Conservation (phyloP, 768 basidiomycete genomes). For the Suillus alpinus region DNA sequence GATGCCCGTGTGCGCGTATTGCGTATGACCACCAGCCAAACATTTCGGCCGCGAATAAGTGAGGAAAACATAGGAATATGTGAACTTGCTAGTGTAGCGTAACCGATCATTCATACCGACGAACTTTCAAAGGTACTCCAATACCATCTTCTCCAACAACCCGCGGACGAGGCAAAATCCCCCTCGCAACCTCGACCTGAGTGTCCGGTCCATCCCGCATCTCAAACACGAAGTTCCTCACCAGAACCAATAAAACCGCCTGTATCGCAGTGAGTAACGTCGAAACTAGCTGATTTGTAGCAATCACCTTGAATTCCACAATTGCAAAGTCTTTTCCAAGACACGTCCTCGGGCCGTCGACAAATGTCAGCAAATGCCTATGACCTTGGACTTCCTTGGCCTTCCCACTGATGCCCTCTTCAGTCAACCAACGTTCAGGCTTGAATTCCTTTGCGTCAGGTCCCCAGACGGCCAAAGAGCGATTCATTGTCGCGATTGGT, state of each 20-base stretch:
- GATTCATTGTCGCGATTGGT: conserved; percentile 48
- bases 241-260: conserved; percentile 22
- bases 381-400: conserved; percentile 24
- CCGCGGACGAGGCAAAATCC: conserved; percentile 36
- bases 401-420: conserved; percentile 10
- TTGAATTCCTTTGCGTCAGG: too few species aligned
- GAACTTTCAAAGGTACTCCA: conserved; percentile 17
- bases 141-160: conserved; percentile 18
- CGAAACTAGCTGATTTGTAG: neutral
- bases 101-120: conserved; percentile 15
- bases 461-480: conserved; percentile 37
- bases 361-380: conserved; percentile 28
- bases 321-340: too few species aligned
- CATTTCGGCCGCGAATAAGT: too few species aligned
- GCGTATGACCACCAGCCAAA: too few species aligned
- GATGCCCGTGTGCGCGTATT: too few species aligned
- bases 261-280: neutral
- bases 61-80: too few species aligned
- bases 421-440: conserved; percentile 20
- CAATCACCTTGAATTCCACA: conserved; percentile 23
- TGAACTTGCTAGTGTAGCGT: too few species aligned
- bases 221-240: conserved; percentile 34
- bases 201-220: conserved; percentile 39
- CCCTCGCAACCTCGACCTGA: conserved; percentile 19
- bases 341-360: too few species aligned